A percentile compares a stretch with the other conserved stretches of the same genome.
Conservation (phyloP, 2,329 filamentous ascomycete genomes). For the Trichoderma atroviride region DNA sequence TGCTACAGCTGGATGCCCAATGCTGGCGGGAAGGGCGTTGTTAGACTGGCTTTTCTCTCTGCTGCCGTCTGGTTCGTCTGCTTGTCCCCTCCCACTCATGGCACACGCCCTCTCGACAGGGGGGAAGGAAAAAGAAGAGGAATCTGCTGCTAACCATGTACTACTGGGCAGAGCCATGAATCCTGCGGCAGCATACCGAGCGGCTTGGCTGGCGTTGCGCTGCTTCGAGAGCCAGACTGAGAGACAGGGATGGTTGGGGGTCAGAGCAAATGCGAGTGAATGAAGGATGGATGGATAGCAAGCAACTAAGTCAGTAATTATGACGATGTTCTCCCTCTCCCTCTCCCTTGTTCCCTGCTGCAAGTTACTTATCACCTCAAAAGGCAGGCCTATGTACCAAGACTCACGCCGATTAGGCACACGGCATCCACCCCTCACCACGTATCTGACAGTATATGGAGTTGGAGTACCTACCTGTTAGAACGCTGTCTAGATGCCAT, state of each 20-base stretch:
- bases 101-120: background rate
- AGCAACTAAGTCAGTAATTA: background rate
- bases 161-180: background rate
- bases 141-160: background rate
- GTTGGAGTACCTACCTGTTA: background rate
- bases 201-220: background rate
- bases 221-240: constrained; percentile 5
- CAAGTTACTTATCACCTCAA: background rate
- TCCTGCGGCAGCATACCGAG: background rate
- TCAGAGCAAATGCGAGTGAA: background rate
- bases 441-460: background rate
- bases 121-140: background rate
- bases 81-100: background rate
- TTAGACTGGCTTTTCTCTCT: background rate
- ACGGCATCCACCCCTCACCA: constrained; percentile 1
- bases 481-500: background rate
- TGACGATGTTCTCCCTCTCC: background rate
- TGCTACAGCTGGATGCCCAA: constrained; percentile 6
- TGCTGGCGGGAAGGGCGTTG: background rate
- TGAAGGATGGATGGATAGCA: background rate
- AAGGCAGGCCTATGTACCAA: background rate
- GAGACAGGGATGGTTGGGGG: background rate
- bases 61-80: constrained; percentile 1
- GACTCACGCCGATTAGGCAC: background rate
- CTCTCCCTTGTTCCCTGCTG: background rate